phyloP scores from a whole-genome alignment of 2,329 filamentous ascomycete species.

The Mollisia scopiformis region DNA sequence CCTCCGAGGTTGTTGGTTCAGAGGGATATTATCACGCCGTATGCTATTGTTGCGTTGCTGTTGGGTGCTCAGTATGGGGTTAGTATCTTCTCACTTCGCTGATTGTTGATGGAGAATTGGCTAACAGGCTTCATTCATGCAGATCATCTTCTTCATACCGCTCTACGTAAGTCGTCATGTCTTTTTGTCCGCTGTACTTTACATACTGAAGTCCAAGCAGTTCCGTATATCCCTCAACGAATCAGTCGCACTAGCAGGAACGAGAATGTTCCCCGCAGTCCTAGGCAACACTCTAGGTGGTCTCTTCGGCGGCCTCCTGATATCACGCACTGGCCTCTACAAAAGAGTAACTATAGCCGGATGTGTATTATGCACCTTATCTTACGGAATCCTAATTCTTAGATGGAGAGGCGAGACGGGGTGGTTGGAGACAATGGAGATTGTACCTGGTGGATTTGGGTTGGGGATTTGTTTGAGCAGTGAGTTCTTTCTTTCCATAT shows the following conservation, averaged over 20 bases:
- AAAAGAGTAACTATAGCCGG: not conserved
- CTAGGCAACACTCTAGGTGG: not conserved
- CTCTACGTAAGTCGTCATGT: not conserved
- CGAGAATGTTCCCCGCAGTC: not conserved
- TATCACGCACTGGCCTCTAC: not conserved
- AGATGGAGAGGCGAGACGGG: not conserved
- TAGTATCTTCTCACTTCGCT: not conserved
- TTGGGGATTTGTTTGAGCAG: not conserved
- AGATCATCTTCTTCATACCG: not conserved
- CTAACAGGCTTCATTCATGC: not conserved
- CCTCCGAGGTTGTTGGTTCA: not conserved
- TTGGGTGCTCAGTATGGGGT: not conserved
- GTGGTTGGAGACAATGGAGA: not conserved
- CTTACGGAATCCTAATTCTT: not conserved
- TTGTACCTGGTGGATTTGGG: not conserved
- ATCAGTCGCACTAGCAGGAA: not conserved
- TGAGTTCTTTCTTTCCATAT: not conserved
- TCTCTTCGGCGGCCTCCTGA: not conserved
- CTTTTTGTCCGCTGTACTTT: no score
- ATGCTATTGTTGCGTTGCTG: not conserved
- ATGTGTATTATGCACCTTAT: not conserved
- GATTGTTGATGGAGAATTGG: not conserved
- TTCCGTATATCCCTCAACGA: constrained; percentile 1
- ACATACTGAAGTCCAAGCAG: not conserved
- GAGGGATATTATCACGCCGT: not conserved